phyloP scores from a whole-genome alignment of 495 filamentous ascomycete species.

The Aspergillus egyptiacus region DNA sequence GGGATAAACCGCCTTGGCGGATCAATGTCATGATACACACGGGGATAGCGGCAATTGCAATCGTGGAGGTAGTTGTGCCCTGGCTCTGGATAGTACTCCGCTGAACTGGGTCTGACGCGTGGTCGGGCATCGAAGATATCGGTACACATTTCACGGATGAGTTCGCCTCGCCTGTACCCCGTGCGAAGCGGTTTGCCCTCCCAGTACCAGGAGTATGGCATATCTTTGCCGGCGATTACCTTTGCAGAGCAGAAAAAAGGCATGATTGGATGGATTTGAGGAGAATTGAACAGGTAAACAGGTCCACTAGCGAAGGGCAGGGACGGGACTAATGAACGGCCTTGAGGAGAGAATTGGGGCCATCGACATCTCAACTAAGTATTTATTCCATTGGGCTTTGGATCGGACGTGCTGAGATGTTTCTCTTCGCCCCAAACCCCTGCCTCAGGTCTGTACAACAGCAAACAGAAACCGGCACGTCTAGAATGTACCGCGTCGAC shows the following conservation, averaged over 20 bases:
- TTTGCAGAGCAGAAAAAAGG: conserved; percentile 10
- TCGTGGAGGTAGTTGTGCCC: background rate
- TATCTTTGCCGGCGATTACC: background rate
- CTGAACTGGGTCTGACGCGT: background rate
- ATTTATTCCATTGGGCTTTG: conserved; percentile 3
- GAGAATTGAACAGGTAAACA: background rate
- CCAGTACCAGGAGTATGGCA: conserved; percentile 23
- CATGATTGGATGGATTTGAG: background rate
- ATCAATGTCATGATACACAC: background rate
- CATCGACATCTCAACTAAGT: background rate
- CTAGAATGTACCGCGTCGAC: conserved; percentile 5
- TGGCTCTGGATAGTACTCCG: background rate
- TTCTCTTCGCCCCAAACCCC: background rate
- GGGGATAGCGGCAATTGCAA: background rate
- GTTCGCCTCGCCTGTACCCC: conserved; percentile 11
- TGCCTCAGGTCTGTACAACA: conserved; percentile 2
- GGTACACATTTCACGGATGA: conserved; percentile 2
- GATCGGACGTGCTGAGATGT: background rate
- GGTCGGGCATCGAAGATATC: background rate
- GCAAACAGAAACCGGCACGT: background rate
- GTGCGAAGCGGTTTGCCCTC: conserved; percentile 18
- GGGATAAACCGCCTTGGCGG: background rate
- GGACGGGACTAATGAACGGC: background rate
- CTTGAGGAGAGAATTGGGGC: background rate
- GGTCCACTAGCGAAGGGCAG: background rate